These are phyloP conservation scores for Climacium dendroides DNA, from an alignment of 225 moss, liverwort and hornwort species.

Conservation along the genomic window DNA sequence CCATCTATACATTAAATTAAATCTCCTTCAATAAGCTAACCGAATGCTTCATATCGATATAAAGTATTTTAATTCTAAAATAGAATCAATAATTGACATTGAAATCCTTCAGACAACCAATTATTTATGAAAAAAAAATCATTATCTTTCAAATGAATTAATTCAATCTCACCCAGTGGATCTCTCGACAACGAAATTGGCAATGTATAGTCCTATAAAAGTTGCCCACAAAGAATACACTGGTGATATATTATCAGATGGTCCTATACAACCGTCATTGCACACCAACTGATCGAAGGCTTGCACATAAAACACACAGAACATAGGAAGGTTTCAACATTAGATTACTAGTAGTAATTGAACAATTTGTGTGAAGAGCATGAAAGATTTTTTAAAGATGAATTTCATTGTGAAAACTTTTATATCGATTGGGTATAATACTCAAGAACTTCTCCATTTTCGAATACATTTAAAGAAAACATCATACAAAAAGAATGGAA, in stretches of 20 bases:
- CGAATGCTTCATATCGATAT: neutral
- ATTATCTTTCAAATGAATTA: neutral
- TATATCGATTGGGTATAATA: neutral
- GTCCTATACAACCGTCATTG: slow-evolving; percentile 23
- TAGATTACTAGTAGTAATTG: no score
- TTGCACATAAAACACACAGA: neutral
- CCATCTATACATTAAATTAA: slow-evolving; percentile 1
- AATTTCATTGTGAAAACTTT: neutral
- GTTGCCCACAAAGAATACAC: slow-evolving; percentile 60
- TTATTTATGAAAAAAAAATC: no score
- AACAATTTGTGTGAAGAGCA: neutral
- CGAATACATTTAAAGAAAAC: neutral
- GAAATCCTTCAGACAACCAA: no score
- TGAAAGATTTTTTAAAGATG: neutral
- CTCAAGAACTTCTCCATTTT: neutral
- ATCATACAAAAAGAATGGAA: neutral
- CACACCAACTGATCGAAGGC: slow-evolving; percentile 25
- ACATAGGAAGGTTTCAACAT: neutral
- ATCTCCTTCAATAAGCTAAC: neutral
- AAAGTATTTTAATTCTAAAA: neutral
- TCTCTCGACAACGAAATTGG: slow-evolving; percentile 40
- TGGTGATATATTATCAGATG: slow-evolving; percentile 38
- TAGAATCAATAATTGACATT: neutral
- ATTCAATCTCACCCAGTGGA: slow-evolving; percentile 22
- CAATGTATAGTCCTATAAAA: slow-evolving; percentile 40